These are phyloP conservation scores for Neostapfia colusana DNA, from an alignment of 176 grass and related monocot species.

Conservation along the genomic window DNA sequence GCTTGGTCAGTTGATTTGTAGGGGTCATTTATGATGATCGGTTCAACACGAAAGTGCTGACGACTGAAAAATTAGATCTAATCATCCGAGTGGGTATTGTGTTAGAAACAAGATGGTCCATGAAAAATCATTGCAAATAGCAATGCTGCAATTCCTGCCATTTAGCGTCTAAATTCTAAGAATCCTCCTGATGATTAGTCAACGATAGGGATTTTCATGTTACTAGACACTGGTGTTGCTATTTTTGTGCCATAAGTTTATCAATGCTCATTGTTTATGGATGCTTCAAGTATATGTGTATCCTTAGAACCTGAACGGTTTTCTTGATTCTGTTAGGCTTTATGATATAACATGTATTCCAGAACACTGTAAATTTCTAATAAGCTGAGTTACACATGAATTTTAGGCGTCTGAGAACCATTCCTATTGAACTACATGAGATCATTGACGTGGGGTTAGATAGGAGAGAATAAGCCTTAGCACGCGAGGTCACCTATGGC, in stretches of 20 bases:
- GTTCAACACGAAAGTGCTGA: constrained; percentile 42
- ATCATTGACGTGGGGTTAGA: constrained; percentile 7
- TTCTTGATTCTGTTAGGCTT: constrained; percentile 26
- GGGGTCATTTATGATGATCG: constrained; percentile 30
- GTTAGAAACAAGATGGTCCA: constrained; percentile 36
- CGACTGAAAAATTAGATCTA: constrained; percentile 33
- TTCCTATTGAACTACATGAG: constrained; percentile 36
- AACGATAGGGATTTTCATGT: constrained; percentile 19
- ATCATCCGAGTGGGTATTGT: constrained; percentile 31
- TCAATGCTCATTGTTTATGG: not conserved
- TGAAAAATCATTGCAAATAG: constrained; percentile 46
- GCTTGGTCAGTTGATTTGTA: constrained; percentile 1
- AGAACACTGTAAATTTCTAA: not conserved
- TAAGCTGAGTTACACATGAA: constrained; percentile 20
- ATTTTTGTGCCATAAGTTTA: constrained; percentile 24
- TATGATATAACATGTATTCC: constrained; percentile 23
- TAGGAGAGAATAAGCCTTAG: constrained; percentile 48
- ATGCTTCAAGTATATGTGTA: constrained; percentile 29
- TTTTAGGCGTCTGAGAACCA: constrained; percentile 23
- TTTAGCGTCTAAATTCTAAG: constrained; percentile 35
- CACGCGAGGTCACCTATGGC: constrained; percentile 27
- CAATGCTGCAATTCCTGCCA: constrained; percentile 6
- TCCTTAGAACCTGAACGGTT: constrained; percentile 31
- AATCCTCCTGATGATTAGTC: constrained; percentile 19
- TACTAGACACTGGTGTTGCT: constrained; percentile 33